These are phyloP conservation scores for Thyridium curvatum DNA, from an alignment of 2,329 filamentous ascomycete species.

Conservation along the genomic window DNA sequence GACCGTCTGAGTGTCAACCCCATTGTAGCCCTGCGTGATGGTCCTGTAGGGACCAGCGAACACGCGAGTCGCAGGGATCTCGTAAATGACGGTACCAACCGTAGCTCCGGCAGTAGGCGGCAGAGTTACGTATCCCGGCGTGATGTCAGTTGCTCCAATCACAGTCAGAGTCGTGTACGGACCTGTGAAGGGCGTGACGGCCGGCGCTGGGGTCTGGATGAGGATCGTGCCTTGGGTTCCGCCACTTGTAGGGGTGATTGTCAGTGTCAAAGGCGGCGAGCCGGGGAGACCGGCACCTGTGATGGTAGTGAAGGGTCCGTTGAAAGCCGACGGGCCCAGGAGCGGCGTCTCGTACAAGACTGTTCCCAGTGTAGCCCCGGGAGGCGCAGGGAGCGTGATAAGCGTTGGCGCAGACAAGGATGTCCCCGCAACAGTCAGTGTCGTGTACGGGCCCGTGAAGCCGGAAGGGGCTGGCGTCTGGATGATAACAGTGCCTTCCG, in stretches of 20 bases:
- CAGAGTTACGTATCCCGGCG: slow-evolving; percentile 7
- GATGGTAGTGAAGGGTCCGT: slow-evolving; percentile 11
- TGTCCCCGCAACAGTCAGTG: slow-evolving; percentile 4
- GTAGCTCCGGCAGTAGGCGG: slow-evolving; percentile 3
- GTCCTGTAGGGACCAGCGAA: slow-evolving; percentile 11
- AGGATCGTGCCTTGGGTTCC: slow-evolving; percentile 8
- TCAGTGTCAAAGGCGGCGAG: neutral
- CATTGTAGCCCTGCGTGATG: slow-evolving; percentile 1
- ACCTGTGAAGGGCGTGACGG: neutral
- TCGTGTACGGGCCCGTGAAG: slow-evolving; percentile 6
- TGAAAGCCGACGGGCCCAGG: slow-evolving; percentile 1
- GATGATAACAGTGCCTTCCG: slow-evolving; percentile 3
- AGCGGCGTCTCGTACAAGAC: slow-evolving; percentile 8
- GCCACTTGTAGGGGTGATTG: slow-evolving; percentile 5
- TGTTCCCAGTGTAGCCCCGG: slow-evolving; percentile 38
- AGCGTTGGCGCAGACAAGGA: slow-evolving; percentile 1
- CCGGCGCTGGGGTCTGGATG: slow-evolving; percentile 3
- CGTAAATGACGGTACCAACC: slow-evolving; percentile 8
- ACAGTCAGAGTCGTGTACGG: slow-evolving; percentile 3
- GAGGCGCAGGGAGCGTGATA: slow-evolving; percentile 1
- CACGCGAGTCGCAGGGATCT: slow-evolving; percentile 1
- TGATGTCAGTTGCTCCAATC: slow-evolving; percentile 4
- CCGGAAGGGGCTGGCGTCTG: neutral
- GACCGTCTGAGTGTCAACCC: neutral
- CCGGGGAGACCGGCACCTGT: slow-evolving; percentile 6